Base-by-base conservation (phyloP, 192 early-diverging fungal genomes). In the Coemansia erecta region DNA sequence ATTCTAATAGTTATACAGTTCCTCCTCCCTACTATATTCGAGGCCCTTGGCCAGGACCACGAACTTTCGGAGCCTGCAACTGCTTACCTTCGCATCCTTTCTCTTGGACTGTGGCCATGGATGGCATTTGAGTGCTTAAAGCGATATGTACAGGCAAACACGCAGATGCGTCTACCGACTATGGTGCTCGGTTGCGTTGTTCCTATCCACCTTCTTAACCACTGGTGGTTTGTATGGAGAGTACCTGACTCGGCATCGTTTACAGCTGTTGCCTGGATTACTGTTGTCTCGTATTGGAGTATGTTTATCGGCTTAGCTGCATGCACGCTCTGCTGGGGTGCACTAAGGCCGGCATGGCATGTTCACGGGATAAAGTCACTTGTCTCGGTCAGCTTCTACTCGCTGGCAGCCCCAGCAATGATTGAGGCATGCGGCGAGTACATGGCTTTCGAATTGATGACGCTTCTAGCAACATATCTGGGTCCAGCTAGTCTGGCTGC, bases 51-150 rank as follows among this genome's bases (percentile, higher is more conserved):
- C 5, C 96, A 98, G 81, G 82, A 89, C 24, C 78, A 81, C 0
- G 84, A 87, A 47, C 64, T 96, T 10, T 85, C 94, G 0, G n/a
- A 69, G 8, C 72, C 92, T 3, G 82, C 91, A 7, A 85, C 84
- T 1, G 33, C 78, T n/a, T 98, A 89, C 69, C 52, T 91, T 39
- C 63, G 81, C 9, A 85, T 82, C 42, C 71, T 90, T 4, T 69
- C 93, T 33, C 71, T 89, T n/a, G 91, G 93, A 6, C 83, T 91
- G 24, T 87, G 90, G 55, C 90, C 93, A 0, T 86, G 81, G 70
- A 80, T 97, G 67, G 82, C 90, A 13, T 89, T 89, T 81, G 94
- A 96, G 63, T 90, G 89, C 58, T 69, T 93, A n/a, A 91, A 92
- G 53, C 83, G 91, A 53, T 97, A 83, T 63, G 72, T 94, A 18